These are phyloP conservation scores for Alisma plantagoaquatica DNA, from an alignment of 106 monocot genomes.

Conservation along the genomic window DNA sequence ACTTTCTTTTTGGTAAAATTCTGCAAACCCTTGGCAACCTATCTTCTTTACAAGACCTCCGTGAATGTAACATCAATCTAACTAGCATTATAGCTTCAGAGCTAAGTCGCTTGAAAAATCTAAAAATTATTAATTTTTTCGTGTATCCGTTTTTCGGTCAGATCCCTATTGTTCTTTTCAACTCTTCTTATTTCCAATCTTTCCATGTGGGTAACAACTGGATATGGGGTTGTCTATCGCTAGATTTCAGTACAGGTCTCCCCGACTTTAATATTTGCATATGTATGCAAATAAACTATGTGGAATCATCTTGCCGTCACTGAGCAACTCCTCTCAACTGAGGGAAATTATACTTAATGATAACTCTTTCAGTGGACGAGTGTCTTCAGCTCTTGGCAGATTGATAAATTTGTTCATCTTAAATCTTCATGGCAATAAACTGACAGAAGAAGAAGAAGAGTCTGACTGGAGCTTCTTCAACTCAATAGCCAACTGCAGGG, in stretches of 20 bases:
- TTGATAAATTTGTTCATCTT: constrained; percentile 4
- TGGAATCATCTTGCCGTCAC: constrained; percentile 24
- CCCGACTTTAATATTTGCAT: constrained; percentile 13
- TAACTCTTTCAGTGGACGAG: constrained; percentile 16
- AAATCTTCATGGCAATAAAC: constrained; percentile 5
- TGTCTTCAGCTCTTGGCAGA: constrained; percentile 17
- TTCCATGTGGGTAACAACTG: constrained; percentile 1
- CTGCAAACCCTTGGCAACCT: constrained; percentile 14
- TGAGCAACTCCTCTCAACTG: constrained; percentile 12
- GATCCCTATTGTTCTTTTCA: constrained; percentile 10
- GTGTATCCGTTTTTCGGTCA: constrained; percentile 6
- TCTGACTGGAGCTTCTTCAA: constrained; percentile 25
- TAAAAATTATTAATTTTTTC: background rate
- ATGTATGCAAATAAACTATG: constrained; percentile 16
- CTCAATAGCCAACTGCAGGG: constrained; percentile 6
- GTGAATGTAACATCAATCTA: background rate
- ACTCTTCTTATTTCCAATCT: background rate
- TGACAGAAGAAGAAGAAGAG: constrained; percentile 8
- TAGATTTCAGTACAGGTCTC: constrained; percentile 12
- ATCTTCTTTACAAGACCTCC: constrained; percentile 1
- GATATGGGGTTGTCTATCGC: constrained; percentile 13
- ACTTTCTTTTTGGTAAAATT: constrained; percentile 21
- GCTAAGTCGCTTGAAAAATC: background rate
- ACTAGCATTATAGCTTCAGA: background rate
- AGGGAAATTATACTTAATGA: background rate